Conservation (phyloP, 1,139 yeast genomes). For the Suhomyces choctaworum region DNA sequence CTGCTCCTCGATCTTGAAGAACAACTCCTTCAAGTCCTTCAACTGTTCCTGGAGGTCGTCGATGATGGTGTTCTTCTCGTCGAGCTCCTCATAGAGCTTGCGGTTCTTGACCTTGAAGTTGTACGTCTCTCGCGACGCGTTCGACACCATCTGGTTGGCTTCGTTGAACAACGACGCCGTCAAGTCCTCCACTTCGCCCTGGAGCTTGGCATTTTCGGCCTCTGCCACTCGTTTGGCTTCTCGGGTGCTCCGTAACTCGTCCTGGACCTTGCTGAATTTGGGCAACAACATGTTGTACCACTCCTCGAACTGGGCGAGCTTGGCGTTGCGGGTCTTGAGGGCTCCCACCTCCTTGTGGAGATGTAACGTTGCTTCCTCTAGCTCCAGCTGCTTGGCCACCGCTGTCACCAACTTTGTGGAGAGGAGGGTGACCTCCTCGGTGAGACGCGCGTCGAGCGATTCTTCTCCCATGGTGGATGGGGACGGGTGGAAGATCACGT, state of each 20-base stretch:
- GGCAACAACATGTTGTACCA: constrained; percentile 32
- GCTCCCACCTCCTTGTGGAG: constrained; percentile 34
- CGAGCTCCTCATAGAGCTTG: constrained; percentile 63
- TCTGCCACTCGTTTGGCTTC: constrained; percentile 51
- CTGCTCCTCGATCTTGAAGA: constrained; percentile 38
- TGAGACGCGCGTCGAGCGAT: constrained; percentile 36
- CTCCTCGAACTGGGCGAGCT: constrained; percentile 28
- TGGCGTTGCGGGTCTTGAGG: constrained; percentile 23
- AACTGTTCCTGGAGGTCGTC: constrained; percentile 70
- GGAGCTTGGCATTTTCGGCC: constrained; percentile 55
- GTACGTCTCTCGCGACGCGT: constrained; percentile 62
- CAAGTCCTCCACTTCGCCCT: constrained; percentile 74
- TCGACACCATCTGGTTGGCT: constrained; percentile 77
- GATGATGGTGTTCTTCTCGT: constrained; percentile 70
- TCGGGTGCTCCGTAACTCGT: constrained; percentile 33
- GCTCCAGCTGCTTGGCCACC: constrained; percentile 55
- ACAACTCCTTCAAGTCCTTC: constrained; percentile 56
- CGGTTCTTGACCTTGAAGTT: constrained; percentile 54
- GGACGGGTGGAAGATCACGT: constrained; percentile 1
- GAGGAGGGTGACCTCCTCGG: constrained; percentile 55
- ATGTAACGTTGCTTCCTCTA: constrained; percentile 45
- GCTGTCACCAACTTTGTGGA: constrained; percentile 64
- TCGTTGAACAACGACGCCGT: constrained; percentile 75
- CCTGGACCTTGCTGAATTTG: constrained; percentile 31
- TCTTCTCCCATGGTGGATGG: constrained; percentile 11